Evolutionary conservation across 208 protist species (phyloP).

Genomic region (Trypanosoma brucei): DNA sequence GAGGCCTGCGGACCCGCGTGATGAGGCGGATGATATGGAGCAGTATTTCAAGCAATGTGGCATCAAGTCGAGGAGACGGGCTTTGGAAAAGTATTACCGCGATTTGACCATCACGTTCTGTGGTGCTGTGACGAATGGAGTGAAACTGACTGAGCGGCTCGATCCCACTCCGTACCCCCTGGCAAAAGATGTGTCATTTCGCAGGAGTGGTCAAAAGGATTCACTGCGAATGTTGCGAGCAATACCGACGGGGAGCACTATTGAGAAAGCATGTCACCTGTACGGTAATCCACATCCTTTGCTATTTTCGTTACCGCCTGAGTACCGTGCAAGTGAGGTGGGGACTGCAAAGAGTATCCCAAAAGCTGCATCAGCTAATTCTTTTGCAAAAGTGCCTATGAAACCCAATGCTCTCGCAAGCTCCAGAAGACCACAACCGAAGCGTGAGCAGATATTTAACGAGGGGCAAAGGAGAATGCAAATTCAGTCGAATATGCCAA

Average conservation of each 20-base stretch:
- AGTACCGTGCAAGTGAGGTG: slow-evolving; percentile 2
- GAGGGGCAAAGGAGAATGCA: not conserved
- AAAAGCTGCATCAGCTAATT: not conserved
- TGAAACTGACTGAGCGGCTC: slow-evolving; percentile 63
- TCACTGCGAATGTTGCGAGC: slow-evolving; percentile 29
- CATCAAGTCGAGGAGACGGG: slow-evolving; percentile 35
- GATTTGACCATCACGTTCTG: slow-evolving; percentile 84
- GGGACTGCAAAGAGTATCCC: not conserved
- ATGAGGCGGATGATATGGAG: slow-evolving; percentile 46
- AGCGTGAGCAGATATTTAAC: not conserved
- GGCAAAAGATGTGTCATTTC: slow-evolving; percentile 42
- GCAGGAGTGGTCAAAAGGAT: slow-evolving; percentile 9
- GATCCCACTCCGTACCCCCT: slow-evolving; percentile 63
- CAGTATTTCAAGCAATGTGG: slow-evolving; percentile 32
- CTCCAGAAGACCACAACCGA: not conserved
- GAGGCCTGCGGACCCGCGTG: slow-evolving; percentile 66
- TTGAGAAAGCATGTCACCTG: slow-evolving; percentile 47
- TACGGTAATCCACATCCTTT: slow-evolving; percentile 82
- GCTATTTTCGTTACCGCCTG: slow-evolving; percentile 35
- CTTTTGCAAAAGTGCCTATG: not conserved
- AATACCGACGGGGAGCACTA: slow-evolving; percentile 54
- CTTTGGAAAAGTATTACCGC: slow-evolving; percentile 42
- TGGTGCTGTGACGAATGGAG: slow-evolving; percentile 59
- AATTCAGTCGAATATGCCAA: not conserved
- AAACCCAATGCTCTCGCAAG: not conserved